Percentiles rank a stretch among this genome's conserved stretches.
These are phyloP conservation scores for Lathyrus oleraceus DNA, from an alignment of 306 rosid species.

Conservation along the genomic window DNA sequence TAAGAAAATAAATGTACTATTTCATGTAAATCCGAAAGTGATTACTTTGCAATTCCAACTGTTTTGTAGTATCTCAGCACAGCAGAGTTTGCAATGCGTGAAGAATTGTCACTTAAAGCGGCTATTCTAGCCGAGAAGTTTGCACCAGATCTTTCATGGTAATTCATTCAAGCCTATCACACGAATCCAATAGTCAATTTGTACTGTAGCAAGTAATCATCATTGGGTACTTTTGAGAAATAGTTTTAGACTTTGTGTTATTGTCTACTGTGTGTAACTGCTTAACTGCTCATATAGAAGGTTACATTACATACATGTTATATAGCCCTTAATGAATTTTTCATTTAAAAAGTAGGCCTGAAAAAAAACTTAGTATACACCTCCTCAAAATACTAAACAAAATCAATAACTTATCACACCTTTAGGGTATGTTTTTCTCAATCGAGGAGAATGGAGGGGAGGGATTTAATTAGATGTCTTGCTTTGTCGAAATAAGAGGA, in stretches of 20 bases:
- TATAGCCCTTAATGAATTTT: background rate
- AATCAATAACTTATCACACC: background rate
- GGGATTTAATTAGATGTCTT: background rate
- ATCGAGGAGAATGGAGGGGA: background rate
- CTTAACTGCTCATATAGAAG: conserved; percentile 20
- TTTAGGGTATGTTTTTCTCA: background rate
- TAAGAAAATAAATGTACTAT: conserved; percentile 31
- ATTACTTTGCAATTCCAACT: conserved; percentile 39
- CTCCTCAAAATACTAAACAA: background rate
- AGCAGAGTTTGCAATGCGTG: conserved; percentile 98
- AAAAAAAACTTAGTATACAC: background rate
- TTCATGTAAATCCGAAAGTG: conserved; percentile 32
- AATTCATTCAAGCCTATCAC: conserved; percentile 28
- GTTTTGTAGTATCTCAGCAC: conserved; percentile 90
- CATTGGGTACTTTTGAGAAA: conserved; percentile 10
- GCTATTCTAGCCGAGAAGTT: conserved; percentile 99
- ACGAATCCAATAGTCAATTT: conserved; percentile 1
- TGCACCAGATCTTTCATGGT: conserved; percentile 99
- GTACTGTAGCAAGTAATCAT: conserved; percentile 13
- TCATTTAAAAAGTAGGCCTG: background rate
- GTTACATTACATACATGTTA: conserved; percentile 23
- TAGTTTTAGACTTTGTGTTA: conserved; percentile 2
- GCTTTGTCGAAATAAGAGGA: background rate
- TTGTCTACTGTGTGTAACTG: conserved; percentile 25
- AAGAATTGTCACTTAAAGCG: conserved; percentile 95